phyloP scores from a whole-genome alignment of 2,329 filamentous ascomycete genomes.

The Trichoderma oligosporum region DNA sequence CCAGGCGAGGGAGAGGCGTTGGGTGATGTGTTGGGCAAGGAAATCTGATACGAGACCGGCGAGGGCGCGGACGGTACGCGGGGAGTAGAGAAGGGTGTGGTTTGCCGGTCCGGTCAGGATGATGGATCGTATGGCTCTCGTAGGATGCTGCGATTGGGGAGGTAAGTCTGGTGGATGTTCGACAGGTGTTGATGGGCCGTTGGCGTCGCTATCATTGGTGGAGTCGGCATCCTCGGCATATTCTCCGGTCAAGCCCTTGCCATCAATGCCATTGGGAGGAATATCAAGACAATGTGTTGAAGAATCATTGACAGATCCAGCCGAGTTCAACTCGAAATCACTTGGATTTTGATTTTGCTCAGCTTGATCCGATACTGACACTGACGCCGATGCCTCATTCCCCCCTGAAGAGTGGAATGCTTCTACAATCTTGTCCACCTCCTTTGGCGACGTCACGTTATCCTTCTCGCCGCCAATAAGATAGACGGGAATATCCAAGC shows the following conservation, averaged over 20 bases:
- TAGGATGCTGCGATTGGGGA: slow-evolving; percentile 45
- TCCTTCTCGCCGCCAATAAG: slow-evolving; percentile 77
- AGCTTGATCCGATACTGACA: slow-evolving; percentile 22
- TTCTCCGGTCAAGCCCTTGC: slow-evolving; percentile 32
- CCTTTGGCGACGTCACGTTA: slow-evolving; percentile 65
- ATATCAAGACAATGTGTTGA: slow-evolving; percentile 30
- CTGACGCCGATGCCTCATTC: no score
- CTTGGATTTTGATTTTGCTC: slow-evolving; percentile 32
- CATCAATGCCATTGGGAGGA: neutral
- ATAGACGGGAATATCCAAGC: slow-evolving; percentile 68
- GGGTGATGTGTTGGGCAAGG: slow-evolving; percentile 68
- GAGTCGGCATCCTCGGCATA: neutral
- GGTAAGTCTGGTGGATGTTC: slow-evolving; percentile 44
- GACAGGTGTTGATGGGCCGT: slow-evolving; percentile 46
- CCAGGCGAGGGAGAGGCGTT: slow-evolving; percentile 79
- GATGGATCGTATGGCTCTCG: slow-evolving; percentile 60
- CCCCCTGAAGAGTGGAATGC: slow-evolving; percentile 34
- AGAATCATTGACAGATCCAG: slow-evolving; percentile 46
- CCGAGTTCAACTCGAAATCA: slow-evolving; percentile 41
- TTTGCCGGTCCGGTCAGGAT: slow-evolving; percentile 73
- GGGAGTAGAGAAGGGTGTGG: slow-evolving; percentile 80
- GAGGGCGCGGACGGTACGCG: slow-evolving; percentile 68
- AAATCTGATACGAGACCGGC: slow-evolving; percentile 83
- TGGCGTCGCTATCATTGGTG: slow-evolving; percentile 16
- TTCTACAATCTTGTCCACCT: slow-evolving; percentile 63